These are phyloP conservation scores for Aspergillus affinis DNA, from an alignment of 495 filamentous ascomycete genomes.

Conservation along the genomic window DNA sequence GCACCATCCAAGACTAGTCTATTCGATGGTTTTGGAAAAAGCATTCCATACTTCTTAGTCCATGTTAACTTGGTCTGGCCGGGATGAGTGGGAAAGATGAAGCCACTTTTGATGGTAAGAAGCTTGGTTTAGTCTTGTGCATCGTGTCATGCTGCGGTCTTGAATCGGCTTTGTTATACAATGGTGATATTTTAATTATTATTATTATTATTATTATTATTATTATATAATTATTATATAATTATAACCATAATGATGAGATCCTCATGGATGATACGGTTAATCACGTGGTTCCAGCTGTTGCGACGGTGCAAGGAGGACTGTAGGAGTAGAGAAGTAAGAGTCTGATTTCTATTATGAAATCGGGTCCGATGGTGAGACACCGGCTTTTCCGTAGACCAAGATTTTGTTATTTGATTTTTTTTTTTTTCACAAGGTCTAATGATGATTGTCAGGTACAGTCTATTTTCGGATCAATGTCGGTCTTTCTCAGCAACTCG, in stretches of 20 bases:
- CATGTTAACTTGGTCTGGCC: background rate
- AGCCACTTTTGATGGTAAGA: background rate
- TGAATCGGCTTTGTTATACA: background rate
- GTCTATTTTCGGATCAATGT: background rate
- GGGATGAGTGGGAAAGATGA: background rate
- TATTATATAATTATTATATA: no score
- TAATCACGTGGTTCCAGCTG: background rate
- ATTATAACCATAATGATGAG: no score
- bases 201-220: no score
- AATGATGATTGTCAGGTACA: background rate
- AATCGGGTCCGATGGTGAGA: background rate
- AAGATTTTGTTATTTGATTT: background rate
- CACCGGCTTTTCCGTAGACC: background rate
- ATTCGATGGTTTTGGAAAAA: no score
- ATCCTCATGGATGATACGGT: no score
- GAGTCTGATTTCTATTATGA: slow-evolving; percentile 1
- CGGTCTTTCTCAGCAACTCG: background rate
- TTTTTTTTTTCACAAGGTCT: slow-evolving; percentile 1
- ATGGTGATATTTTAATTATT: no score
- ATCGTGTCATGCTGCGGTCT: background rate
- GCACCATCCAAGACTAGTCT: no score
- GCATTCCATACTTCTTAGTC: no score
- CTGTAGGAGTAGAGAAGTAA: no score
- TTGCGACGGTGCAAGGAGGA: background rate
- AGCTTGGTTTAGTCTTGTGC: background rate